A percentile compares a stretch with the other conserved stretches of the same genome.
Evolutionary conservation across 352 stramenopile genomes (phyloP).

Genomic region (Pythium plurisporium): DNA sequence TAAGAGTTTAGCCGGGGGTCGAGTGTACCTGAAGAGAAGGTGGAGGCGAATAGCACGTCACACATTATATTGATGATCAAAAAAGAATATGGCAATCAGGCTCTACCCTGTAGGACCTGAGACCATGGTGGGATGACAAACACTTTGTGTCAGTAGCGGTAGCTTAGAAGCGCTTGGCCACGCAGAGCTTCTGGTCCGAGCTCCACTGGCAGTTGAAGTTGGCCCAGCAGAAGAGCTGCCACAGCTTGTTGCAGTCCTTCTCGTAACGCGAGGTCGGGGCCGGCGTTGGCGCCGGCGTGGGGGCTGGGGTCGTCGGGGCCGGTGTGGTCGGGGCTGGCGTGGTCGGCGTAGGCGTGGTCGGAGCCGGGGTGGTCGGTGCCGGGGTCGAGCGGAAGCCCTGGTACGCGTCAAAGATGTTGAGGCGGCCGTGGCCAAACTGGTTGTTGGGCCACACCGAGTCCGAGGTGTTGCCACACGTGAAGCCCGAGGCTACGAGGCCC

Average conservation of each 20-base stretch:
- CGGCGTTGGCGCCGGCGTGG: constrained; percentile 4
- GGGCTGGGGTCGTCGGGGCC: constrained; percentile 4
- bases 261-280: constrained; percentile 9
- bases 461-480: constrained; percentile 25
- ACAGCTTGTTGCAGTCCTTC: constrained; percentile 11
- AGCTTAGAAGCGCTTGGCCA: constrained; percentile 5
- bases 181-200: constrained; percentile 6
- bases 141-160: too few relatives aligned
- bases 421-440: constrained; percentile 31
- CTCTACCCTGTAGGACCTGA: too few relatives aligned
- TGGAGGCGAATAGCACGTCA: too few relatives aligned
- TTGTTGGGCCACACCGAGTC: constrained; percentile 40
- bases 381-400: constrained; percentile 29
- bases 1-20: too few relatives aligned
- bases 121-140: too few relatives aligned
- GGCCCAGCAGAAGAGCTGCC: constrained; percentile 12
- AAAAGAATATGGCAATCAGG: too few relatives aligned
- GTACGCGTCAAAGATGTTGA: constrained; percentile 24
- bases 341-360: too few relatives aligned
- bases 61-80: too few relatives aligned
- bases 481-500: constrained; percentile 5
- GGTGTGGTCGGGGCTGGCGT: not conserved
- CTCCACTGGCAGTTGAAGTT: constrained; percentile 14
- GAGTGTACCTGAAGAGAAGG: too few relatives aligned
- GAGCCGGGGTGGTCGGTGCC: too few relatives aligned